Conservation (phyloP, 495 filamentous ascomycete genomes). For the Penicillium cataractarum region DNA sequence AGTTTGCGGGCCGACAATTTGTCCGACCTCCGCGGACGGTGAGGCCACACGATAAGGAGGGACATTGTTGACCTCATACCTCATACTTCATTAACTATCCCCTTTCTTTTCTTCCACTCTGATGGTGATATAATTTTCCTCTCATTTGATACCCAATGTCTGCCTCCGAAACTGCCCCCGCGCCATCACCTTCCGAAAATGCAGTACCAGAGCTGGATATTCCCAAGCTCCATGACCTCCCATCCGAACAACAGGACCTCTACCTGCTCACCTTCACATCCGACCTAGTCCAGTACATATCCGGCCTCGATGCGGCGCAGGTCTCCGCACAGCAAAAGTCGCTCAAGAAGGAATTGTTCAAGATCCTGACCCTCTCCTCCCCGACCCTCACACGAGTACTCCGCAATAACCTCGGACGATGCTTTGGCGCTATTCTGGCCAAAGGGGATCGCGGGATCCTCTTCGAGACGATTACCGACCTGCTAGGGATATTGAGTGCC, state of each 20-base stretch:
- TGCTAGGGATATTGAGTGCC: constrained; percentile 72
- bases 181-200: constrained; percentile 37
- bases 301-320: constrained; percentile 70
- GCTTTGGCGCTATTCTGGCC: constrained; percentile 79
- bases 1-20: constrained; percentile 39
- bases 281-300: constrained; percentile 79
- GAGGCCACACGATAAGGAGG: constrained; percentile 36
- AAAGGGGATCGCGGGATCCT: constrained; percentile 90
- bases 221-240: constrained; percentile 82
- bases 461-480: constrained; percentile 91
- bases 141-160: constrained; percentile 39
- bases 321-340: constrained; percentile 85
- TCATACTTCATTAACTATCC: constrained; percentile 11
- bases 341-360: constrained; percentile 87
- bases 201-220: constrained; percentile 73
- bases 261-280: constrained; percentile 89
- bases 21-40: constrained; percentile 39
- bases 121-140: constrained; percentile 32
- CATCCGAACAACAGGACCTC: constrained; percentile 94
- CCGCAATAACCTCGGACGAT: constrained; percentile 82
- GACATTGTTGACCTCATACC: constrained; percentile 8
- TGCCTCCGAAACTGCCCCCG: constrained; percentile 38
- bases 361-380: constrained; percentile 83
- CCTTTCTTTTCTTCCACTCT: constrained; percentile 14
- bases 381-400: constrained; percentile 87